Conservation (phyloP, 2,329 filamentous ascomycete species). For the Calonectria multiphialidica region DNA sequence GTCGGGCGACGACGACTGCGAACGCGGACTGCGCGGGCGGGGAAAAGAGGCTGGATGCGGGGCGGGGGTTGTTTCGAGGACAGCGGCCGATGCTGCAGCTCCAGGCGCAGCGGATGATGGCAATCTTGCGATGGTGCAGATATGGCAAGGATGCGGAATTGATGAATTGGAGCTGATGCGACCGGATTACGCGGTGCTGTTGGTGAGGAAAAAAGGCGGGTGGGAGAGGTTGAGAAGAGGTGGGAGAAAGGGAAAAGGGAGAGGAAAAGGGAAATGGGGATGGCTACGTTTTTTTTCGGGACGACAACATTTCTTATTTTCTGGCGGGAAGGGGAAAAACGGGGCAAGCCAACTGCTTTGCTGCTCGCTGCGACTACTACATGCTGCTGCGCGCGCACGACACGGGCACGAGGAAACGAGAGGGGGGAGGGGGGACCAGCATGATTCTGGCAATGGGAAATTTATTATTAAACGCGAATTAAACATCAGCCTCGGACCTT, state of each 20-base stretch:
- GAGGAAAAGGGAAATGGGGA: slow-evolving; percentile 56
- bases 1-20: slow-evolving; percentile 35
- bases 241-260: slow-evolving; percentile 38
- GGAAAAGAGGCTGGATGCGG: slow-evolving; percentile 40
- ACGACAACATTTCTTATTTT: slow-evolving; percentile 58
- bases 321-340: slow-evolving; percentile 59
- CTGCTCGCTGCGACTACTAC: slow-evolving; percentile 32
- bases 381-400: slow-evolving; percentile 43
- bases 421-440: slow-evolving; percentile 39
- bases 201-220: slow-evolving; percentile 50
- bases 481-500: slow-evolving; percentile 34
- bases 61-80: slow-evolving; percentile 34
- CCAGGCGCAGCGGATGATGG: slow-evolving; percentile 49
- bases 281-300: slow-evolving; percentile 64
- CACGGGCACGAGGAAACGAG: slow-evolving; percentile 37
- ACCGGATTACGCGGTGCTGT: slow-evolving; percentile 47
- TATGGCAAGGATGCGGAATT: slow-evolving; percentile 50
- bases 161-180: slow-evolving; percentile 55
- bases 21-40: slow-evolving; percentile 18
- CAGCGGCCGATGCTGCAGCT: slow-evolving; percentile 45
- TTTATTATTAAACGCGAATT: slow-evolving; percentile 44
- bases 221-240: slow-evolving; percentile 40
- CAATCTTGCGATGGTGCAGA: slow-evolving; percentile 52
- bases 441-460: slow-evolving; percentile 44
- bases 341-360: slow-evolving; percentile 52